Evolutionary conservation across 2,329 filamentous ascomycete species (phyloP).

Genomic region (Botrytis aclada): DNA sequence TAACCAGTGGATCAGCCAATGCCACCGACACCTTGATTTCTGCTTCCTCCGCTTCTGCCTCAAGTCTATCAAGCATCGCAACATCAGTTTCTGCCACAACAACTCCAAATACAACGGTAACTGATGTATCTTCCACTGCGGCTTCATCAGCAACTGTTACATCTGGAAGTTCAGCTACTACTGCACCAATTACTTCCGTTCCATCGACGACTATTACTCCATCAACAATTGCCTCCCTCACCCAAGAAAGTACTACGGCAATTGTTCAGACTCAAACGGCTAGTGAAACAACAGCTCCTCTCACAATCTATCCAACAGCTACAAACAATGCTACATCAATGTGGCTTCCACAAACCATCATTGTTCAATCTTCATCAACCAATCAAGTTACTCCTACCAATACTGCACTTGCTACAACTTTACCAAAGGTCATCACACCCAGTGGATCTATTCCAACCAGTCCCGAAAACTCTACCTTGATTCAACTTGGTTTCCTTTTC

Average conservation of each 20-base stretch:
- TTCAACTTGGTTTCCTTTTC: slow-evolving; percentile 82
- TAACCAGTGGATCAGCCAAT: not conserved
- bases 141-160: slow-evolving; percentile 13
- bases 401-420: slow-evolving; percentile 30
- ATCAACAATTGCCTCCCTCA: slow-evolving; percentile 14
- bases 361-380: slow-evolving; percentile 29
- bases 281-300: slow-evolving; percentile 17
- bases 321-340: slow-evolving; percentile 31
- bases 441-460: slow-evolving; percentile 28
- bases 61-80: slow-evolving; percentile 3
- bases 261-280: slow-evolving; percentile 13
- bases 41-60: not conserved
- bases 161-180: slow-evolving; percentile 1
- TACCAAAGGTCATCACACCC: slow-evolving; percentile 35
- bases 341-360: slow-evolving; percentile 27
- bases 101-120: slow-evolving; percentile 2
- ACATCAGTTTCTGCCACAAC: slow-evolving; percentile 13
- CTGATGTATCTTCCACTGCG: slow-evolving; percentile 13
- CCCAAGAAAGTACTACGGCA: not conserved
- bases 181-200: slow-evolving; percentile 13
- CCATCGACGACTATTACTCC: slow-evolving; percentile 11
- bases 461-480: slow-evolving; percentile 59
- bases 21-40: not conserved
- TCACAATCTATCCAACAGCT: slow-evolving; percentile 29
- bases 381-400: slow-evolving; percentile 22